Evolutionary conservation across 495 filamentous ascomycete genomes (phyloP).

Genomic region (Daldinia grandis): DNA sequence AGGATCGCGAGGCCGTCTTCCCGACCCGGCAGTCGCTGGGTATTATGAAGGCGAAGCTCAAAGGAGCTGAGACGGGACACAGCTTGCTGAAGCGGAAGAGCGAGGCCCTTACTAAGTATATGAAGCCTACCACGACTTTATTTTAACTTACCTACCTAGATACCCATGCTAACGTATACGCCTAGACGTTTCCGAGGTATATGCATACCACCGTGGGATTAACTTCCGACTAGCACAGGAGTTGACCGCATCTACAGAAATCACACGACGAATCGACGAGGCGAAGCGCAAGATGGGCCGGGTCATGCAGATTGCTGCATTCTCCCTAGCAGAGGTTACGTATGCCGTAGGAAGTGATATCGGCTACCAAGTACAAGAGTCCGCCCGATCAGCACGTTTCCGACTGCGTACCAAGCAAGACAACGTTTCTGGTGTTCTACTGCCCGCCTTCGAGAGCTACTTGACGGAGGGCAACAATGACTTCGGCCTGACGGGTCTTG

Average conservation of each 20-base stretch:
- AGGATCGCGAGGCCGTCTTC: slow-evolving; percentile 95
- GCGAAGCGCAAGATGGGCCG: slow-evolving; percentile 99
- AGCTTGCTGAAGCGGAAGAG: slow-evolving; percentile 89
- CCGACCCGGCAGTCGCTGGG: slow-evolving; percentile 96
- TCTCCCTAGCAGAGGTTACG: slow-evolving; percentile 96
- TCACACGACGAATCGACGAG: slow-evolving; percentile 96
- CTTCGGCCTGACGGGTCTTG: slow-evolving; percentile 94
- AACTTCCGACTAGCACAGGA: slow-evolving; percentile 3
- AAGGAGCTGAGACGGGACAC: slow-evolving; percentile 92
- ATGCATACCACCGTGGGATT: slow-evolving; percentile 1
- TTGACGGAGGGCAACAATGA: slow-evolving; percentile 90
- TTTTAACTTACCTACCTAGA: not conserved
- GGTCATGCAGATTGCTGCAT: slow-evolving; percentile 98
- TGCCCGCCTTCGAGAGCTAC: slow-evolving; percentile 92
- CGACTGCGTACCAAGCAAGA: slow-evolving; percentile 93
- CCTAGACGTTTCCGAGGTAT: slow-evolving; percentile 85
- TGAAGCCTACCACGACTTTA: not conserved
- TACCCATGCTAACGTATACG: slow-evolving; percentile 26
- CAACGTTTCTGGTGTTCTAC: slow-evolving; percentile 95
- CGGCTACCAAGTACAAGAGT: slow-evolving; percentile 96
- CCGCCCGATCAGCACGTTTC: slow-evolving; percentile 90
- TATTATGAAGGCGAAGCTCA: slow-evolving; percentile 98
- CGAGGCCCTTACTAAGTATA: slow-evolving; percentile 88
- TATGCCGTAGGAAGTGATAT: slow-evolving; percentile 98
- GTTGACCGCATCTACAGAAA: slow-evolving; percentile 64